phyloP scores from a whole-genome alignment of 2,329 filamentous ascomycete genomes.

The Aspergillus costaricaensis region DNA sequence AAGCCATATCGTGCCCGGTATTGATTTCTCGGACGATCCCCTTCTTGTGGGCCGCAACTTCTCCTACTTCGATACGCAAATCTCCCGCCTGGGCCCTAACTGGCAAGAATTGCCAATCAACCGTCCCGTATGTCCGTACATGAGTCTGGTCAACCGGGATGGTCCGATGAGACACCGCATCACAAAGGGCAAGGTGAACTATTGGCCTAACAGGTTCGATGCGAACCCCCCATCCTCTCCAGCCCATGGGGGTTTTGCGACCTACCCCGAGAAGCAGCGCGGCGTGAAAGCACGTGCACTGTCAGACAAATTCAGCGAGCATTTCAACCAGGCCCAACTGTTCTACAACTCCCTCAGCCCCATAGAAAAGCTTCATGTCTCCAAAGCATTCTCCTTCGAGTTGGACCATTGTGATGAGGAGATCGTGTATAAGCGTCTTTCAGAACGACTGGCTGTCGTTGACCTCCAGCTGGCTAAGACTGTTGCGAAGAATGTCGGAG shows the following conservation, averaged over 20 bases:
- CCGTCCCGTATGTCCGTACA: constrained; percentile 70
- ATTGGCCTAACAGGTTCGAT: constrained; percentile 74
- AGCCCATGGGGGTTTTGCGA: constrained; percentile 67
- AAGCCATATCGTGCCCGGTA: constrained; percentile 74
- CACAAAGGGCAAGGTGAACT: constrained; percentile 71
- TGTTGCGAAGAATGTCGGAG: constrained; percentile 73
- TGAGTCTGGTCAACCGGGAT: constrained; percentile 76
- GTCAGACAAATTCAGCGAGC: constrained; percentile 48
- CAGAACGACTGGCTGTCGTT: constrained; percentile 68
- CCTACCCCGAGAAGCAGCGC: constrained; percentile 65
- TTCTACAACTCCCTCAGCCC: constrained; percentile 41
- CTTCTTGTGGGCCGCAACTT: constrained; percentile 73
- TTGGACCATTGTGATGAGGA: constrained; percentile 67
- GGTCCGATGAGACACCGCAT: constrained; percentile 73
- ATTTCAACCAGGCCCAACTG: constrained; percentile 40
- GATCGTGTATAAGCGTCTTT: constrained; percentile 73
- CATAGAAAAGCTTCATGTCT: constrained; percentile 38
- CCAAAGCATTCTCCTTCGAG: constrained; percentile 43
- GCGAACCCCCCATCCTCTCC: constrained; percentile 62
- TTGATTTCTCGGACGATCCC: constrained; percentile 76
- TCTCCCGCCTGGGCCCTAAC: constrained; percentile 70
- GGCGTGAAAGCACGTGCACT: constrained; percentile 67
- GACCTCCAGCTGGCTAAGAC: constrained; percentile 68
- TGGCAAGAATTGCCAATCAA: constrained; percentile 79
- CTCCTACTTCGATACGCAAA: constrained; percentile 56